Conservation (phyloP, 2,329 filamentous ascomycete species). For the Aspergillus fructus region DNA sequence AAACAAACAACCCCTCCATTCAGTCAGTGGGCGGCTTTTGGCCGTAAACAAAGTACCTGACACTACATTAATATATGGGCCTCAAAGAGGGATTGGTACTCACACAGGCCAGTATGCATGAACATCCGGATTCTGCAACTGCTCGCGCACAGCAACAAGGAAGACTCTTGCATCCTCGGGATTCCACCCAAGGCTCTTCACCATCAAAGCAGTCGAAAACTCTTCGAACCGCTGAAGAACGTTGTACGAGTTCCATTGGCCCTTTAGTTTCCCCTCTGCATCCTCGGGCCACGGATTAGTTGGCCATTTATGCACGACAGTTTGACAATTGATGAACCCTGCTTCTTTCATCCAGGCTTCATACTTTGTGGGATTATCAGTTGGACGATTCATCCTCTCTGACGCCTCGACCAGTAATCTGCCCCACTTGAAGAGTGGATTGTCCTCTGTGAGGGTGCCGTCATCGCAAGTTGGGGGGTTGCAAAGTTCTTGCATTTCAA, state of each 20-base stretch:
- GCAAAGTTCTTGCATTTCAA: not conserved
- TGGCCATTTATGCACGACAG: not conserved
- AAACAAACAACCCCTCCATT: not conserved
- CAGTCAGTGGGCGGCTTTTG: not conserved
- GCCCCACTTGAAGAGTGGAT: not conserved
- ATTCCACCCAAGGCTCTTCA: not conserved
- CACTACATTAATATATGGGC: not conserved
- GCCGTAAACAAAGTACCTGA: not conserved
- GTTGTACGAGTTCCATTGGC: not conserved
- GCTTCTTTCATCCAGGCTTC: not conserved
- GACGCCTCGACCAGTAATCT: not conserved
- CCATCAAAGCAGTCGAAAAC: not conserved
- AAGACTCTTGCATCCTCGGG: not conserved
- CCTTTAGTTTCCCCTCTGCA: not conserved
- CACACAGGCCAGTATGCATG: not conserved
- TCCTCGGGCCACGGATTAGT: not conserved
- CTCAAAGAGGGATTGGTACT: not conserved
- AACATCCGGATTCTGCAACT: not conserved
- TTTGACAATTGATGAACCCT: not conserved
- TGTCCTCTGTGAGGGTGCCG: not conserved
- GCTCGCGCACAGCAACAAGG: not conserved
- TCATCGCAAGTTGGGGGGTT: not conserved
- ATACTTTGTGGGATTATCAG: not conserved
- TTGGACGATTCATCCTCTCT: not conserved
- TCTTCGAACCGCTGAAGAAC: not conserved